Evolutionary conservation across 2,329 filamentous ascomycete genomes (phyloP).

Genomic region (Sporothrix schenckii): DNA sequence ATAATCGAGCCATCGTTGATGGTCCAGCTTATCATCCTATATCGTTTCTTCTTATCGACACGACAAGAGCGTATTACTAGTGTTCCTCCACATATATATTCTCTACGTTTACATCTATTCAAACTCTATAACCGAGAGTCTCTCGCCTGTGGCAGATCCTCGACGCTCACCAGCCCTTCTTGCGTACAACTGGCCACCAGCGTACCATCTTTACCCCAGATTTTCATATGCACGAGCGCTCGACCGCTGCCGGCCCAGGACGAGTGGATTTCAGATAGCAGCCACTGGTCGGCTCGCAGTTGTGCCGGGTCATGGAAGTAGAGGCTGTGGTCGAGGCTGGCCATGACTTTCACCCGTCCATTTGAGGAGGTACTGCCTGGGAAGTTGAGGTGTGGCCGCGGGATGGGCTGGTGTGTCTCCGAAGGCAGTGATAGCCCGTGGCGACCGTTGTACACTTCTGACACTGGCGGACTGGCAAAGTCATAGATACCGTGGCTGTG

Average conservation of each 20-base stretch:
- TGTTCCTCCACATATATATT: too few relatives aligned
- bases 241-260: neutral
- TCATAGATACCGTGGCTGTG: slow-evolving; percentile 1
- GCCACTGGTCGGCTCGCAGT: slow-evolving; percentile 4
- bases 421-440: neutral
- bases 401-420: neutral
- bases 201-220: neutral
- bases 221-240: neutral
- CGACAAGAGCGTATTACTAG: too few relatives aligned
- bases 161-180: neutral
- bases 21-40: too few relatives aligned
- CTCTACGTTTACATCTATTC: too few relatives aligned
- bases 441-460: neutral
- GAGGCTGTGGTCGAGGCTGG: slow-evolving; percentile 9
- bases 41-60: too few relatives aligned
- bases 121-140: neutral
- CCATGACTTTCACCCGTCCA: neutral
- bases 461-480: slow-evolving; percentile 9
- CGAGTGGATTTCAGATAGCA: slow-evolving; percentile 2
- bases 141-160: neutral
- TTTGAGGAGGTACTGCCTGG: too few relatives aligned
- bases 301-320: neutral
- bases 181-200: neutral
- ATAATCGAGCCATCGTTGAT: too few relatives aligned
- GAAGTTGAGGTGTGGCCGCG: neutral